Base-by-base conservation (phyloP, 257 asterid species). In the Solanum virginianum region DNA sequence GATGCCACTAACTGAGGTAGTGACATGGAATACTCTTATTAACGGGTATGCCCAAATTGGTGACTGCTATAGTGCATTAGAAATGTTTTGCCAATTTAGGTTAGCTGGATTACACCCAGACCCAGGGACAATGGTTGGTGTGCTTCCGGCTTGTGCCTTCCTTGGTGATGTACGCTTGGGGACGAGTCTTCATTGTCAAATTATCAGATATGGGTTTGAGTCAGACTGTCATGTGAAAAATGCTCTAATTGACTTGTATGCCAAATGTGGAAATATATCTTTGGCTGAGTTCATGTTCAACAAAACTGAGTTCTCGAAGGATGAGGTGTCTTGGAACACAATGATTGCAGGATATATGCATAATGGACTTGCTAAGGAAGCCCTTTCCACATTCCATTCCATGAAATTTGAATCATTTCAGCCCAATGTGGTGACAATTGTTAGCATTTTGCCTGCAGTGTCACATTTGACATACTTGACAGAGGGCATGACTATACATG, bases 21-120 rank as follows among this genome's bases (percentile, higher is more conserved):
- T 90, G 70, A 88, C 92, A 22, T 90, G 92, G 92, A 90, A 88
- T 84, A 88, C 89, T 85, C 86, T 90, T 54, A 85, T 88, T 43
- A 90, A 88, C 29, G 90, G 89, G 32, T 87, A 85, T 77, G 88
- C 87, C 12, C 92, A 90, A 87, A 75, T 84, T 26, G 90, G 89
- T 20, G 89, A 88, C 56, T 84, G 86, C 55, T 51, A 87, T 18
- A 51, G 22, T 49, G 86, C 87, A 20, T 68, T 90, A 29, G 85
- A 84, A 82, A 81, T 87, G 88, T 85, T 87, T 84, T 22, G 18
- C 47, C 62, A 43, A 82, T 83, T 90, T n/a, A 88, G 24, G 18
- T 51, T 90, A 80, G 56, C 88, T 82, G 88, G 85, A 39, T 45
- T 85, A 49, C 82, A 54, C 47, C 92, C 92, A 14, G 91, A 90